Conservation (phyloP, 2,329 filamentous ascomycete genomes). For the Hypomyces rosellus region DNA sequence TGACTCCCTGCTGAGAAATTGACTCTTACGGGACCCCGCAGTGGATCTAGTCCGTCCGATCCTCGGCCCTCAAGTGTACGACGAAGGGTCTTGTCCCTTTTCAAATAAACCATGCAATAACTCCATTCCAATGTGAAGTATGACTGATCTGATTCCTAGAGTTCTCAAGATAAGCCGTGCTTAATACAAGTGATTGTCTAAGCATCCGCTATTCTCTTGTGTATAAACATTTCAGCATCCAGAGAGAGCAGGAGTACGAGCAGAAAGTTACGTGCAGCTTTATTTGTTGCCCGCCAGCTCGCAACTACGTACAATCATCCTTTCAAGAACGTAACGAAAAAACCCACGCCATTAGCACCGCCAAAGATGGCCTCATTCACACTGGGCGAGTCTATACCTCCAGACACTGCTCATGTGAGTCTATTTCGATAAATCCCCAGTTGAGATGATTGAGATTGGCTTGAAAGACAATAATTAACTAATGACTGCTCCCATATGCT, state of each 20-base stretch:
- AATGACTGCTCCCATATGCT: background rate
- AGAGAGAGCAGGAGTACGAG: too few relatives aligned
- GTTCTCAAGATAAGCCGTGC: too few relatives aligned
- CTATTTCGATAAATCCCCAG: background rate
- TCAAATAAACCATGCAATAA: background rate
- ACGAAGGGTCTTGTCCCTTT: background rate
- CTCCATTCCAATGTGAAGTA: background rate
- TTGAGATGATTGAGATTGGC: background rate
- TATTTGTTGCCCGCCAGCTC: background rate
- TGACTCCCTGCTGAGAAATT: background rate
- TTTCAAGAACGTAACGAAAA: too few relatives aligned
- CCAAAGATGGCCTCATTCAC: constrained; percentile 41
- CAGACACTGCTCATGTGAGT: constrained; percentile 72
- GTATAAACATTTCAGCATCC: too few relatives aligned
- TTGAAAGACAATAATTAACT: background rate
- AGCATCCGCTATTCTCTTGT: too few relatives aligned
- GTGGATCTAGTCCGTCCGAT: constrained; percentile 5
- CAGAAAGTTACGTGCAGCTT: background rate
- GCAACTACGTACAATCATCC: too few relatives aligned
- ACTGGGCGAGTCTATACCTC: constrained; percentile 67
- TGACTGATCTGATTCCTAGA: too few relatives aligned
- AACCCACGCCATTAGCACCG: too few relatives aligned
- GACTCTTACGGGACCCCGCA: too few relatives aligned
- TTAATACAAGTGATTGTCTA: too few relatives aligned
- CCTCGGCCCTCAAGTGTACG: background rate